These are phyloP conservation scores for Cochlearia excelsa DNA, from an alignment of 345 rosid species.

Conservation along the genomic window DNA sequence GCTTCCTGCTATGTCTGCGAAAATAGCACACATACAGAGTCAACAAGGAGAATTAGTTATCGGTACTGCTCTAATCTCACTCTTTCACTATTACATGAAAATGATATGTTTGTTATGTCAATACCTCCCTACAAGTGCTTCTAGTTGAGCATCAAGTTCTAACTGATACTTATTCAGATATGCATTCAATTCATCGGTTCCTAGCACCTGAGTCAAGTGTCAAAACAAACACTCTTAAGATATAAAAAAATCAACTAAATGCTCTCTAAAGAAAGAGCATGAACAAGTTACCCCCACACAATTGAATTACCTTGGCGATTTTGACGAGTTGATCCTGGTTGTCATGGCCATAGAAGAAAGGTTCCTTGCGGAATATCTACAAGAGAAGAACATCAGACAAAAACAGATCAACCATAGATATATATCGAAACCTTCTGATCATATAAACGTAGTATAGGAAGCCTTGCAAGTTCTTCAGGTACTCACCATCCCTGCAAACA, in stretches of 20 bases:
- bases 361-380: constrained; percentile 94
- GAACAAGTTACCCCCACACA: background rate
- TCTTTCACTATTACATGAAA: background rate
- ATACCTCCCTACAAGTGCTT: constrained; percentile 95
- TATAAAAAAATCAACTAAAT: background rate
- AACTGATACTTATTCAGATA: constrained; percentile 87
- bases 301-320: constrained; percentile 77
- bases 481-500: constrained; percentile 99
- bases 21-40: background rate
- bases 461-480: constrained; percentile 8
- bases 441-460: constrained; percentile 10
- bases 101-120: background rate
- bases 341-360: constrained; percentile 99
- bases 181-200: constrained; percentile 91
- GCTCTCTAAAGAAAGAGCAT: background rate
- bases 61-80: background rate
- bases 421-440: background rate
- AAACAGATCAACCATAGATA: background rate
- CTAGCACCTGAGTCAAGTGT: constrained; percentile 63
- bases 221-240: constrained; percentile 4
- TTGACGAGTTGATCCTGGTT: constrained; percentile 97
- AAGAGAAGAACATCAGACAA: constrained; percentile 1
- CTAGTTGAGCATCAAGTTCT: constrained; percentile 95
- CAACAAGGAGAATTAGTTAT: background rate
- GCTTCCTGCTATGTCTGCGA: constrained; percentile 86